These are phyloP conservation scores for Paraconiothyrium brasiliense DNA, from an alignment of 2,329 filamentous ascomycete species.

Conservation along the genomic window DNA sequence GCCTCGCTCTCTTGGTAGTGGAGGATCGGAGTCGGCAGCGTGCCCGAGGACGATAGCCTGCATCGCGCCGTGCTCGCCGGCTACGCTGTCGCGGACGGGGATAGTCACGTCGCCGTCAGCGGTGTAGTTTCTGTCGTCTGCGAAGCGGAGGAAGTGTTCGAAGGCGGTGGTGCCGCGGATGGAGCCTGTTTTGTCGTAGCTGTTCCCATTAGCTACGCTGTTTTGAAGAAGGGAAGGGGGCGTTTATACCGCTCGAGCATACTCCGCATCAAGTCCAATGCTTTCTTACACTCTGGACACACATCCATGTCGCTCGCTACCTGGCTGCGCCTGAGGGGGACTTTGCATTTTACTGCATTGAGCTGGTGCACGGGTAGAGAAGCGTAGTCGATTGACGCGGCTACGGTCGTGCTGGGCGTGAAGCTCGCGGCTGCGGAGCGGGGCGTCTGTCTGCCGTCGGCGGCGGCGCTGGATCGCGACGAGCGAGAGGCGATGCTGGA, in stretches of 20 bases:
- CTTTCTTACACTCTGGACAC: neutral
- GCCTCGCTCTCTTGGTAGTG: neutral
- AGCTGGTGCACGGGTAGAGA: constrained; percentile 4
- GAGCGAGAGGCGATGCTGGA: neutral
- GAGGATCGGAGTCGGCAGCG: neutral
- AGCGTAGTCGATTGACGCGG: neutral
- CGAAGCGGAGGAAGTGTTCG: constrained; percentile 11
- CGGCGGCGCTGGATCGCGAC: neutral
- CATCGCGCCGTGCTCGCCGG: constrained; percentile 10
- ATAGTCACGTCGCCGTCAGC: constrained; percentile 7
- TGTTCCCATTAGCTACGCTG: neutral
- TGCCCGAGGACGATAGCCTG: constrained; percentile 10
- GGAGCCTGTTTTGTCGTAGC: constrained; percentile 11
- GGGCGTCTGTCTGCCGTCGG: neutral
- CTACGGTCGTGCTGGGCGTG: constrained; percentile 9
- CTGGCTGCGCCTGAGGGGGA: neutral
- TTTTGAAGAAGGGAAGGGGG: no score
- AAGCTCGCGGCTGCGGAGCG: constrained; percentile 3
- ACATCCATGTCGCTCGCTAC: constrained; percentile 10
- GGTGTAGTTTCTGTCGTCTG: constrained; percentile 1
- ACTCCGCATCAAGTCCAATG: constrained; percentile 8
- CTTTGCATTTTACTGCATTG: constrained; percentile 1
- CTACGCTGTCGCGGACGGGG: constrained; percentile 3
- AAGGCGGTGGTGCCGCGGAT: constrained; percentile 12
- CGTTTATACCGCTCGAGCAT: constrained; percentile 6